A percentile compares a stretch with the other conserved stretches of the same genome.
These are phyloP conservation scores for Blastobotrys robertii DNA, from an alignment of 805 yeast genomes.

Conservation along the genomic window DNA sequence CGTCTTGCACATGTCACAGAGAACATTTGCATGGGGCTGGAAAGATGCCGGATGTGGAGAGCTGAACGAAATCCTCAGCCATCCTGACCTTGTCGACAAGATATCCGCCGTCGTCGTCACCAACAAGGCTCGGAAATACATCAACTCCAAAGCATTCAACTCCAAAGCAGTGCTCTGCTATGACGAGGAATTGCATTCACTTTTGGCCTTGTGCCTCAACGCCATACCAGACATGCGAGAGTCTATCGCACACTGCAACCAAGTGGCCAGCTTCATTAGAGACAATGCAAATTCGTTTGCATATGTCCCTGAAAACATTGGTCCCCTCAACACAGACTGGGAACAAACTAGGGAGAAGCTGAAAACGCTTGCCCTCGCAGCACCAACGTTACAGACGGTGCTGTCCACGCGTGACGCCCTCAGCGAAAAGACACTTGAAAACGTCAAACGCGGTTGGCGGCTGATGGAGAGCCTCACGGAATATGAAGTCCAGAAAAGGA, in stretches of 20 bases:
- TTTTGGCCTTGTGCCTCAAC: not conserved
- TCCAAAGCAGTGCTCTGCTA: not conserved
- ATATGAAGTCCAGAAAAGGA: no score
- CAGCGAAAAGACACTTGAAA: no score
- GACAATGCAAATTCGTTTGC: not conserved
- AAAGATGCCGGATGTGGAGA: not conserved
- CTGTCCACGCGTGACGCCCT: no score
- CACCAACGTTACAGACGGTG: no score
- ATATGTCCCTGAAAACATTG: no score
- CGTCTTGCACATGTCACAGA: not conserved
- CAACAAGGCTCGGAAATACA: not conserved
- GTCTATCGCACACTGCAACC: not conserved
- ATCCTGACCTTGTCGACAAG: slow-evolving; percentile 1
- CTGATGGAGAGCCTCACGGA: no score
- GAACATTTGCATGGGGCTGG: slow-evolving; percentile 2
- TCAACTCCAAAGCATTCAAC: not conserved
- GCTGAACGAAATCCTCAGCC: not conserved
- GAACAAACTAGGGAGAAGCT: no score
- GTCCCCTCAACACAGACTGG: no score
- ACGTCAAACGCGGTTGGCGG: no score
- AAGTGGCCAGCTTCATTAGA: not conserved
- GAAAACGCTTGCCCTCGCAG: no score
- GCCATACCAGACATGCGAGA: not conserved
- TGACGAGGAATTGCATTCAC: not conserved
- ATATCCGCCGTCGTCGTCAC: slow-evolving; percentile 1